Evolutionary conservation across 2,329 filamentous ascomycete genomes (phyloP).

Genomic region (Triangularia setosa): DNA sequence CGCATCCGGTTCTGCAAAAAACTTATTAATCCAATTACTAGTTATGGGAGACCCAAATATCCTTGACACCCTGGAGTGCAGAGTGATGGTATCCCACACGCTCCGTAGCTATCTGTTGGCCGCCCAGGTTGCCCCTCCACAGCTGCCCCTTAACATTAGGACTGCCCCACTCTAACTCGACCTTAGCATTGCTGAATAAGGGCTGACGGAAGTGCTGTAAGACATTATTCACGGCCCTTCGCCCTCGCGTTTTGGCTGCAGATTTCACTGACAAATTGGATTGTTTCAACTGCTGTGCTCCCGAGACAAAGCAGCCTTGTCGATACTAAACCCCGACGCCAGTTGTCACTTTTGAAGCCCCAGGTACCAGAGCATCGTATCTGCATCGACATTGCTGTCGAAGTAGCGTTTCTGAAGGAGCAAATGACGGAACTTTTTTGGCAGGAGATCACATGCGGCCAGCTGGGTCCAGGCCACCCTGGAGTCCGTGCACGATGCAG

Average conservation of each 20-base stretch:
- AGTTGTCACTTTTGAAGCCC: not conserved
- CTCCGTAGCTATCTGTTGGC: not conserved
- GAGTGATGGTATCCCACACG: not conserved
- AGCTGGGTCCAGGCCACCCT: not conserved
- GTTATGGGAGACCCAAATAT: not conserved
- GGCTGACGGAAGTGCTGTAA: conserved; percentile 22
- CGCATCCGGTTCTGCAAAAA: not conserved
- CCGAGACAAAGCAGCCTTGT: conserved; percentile 5
- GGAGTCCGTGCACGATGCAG: not conserved
- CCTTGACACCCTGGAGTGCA: not conserved
- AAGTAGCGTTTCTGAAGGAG: not conserved
- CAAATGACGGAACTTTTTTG: not conserved
- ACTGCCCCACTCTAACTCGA: not conserved
- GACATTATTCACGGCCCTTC: conserved; percentile 2
- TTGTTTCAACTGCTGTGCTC: conserved; percentile 1
- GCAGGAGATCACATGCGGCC: not conserved
- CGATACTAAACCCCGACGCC: not conserved
- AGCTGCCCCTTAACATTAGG: not conserved
- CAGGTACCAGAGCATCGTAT: not conserved
- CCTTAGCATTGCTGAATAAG: conserved; percentile 25
- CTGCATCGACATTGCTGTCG: not conserved
- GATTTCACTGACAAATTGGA: conserved; percentile 18
- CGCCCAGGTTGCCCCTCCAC: not conserved
- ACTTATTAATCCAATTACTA: not conserved
- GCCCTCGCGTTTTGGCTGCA: not conserved